Base-by-base conservation (phyloP, 495 filamentous ascomycete species). In the Sphaerosporella brunnea region DNA sequence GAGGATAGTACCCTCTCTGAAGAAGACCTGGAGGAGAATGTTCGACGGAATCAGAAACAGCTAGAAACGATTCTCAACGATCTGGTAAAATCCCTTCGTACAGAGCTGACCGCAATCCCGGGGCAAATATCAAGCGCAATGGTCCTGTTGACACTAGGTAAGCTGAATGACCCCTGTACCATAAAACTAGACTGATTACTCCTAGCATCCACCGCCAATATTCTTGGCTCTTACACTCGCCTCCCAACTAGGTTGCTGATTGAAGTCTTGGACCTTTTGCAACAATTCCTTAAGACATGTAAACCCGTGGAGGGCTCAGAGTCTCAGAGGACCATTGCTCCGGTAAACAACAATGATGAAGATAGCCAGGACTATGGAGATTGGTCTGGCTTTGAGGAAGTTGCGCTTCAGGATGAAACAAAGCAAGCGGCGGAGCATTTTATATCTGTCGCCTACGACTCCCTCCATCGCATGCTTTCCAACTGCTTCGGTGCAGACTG, bases 331-430 rank as follows among this genome's bases (percentile, higher is more conserved):
- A 24, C 23, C 21, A 18, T 26, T 24, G 2, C 40, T 8, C 9
- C 18, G 2, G 40, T 26, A 11, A 26, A 13, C 13, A 43, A 26
- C 18, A 35, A 41, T 0, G 70, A 72, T 43, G 80, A 82, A 41
- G 80, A 84, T 36, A 83, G 79, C 49, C 80, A 83, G 58, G 80
- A 84, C 36, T 83, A 77, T 58, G 80, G 78, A 23, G 80, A 82
- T 52, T 80, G 72, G 68, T 60, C 67, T 34, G 78, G 64, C 28
- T 66, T 78, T 35, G 71, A 71, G 37, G 69, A 71, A 46, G 36
- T 61, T 8, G 51, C 51, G 34, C 55, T 69, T 23, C 66, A 68
- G 18, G 68, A 64, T 36, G 58, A 63, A 38, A 48, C 19, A 62
- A 65, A 51, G 23, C 25, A 24, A 38, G 52, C 21, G 21, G 62